These are phyloP conservation scores for Theobroma cacao DNA, from an alignment of 345 rosid species.

Conservation along the genomic window DNA sequence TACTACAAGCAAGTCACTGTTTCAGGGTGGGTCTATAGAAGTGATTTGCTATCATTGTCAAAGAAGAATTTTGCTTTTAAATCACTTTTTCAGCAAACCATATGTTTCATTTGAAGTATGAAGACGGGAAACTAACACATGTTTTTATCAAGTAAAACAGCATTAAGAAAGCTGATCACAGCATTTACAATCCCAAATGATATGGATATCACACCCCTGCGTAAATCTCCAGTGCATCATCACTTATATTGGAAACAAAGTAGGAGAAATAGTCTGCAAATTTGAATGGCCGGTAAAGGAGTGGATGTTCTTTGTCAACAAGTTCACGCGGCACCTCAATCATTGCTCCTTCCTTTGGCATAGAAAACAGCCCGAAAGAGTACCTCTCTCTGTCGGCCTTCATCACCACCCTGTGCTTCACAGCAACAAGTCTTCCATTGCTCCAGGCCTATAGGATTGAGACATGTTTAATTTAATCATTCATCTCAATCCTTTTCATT, in stretches of 20 bases:
- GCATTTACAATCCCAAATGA: not conserved
- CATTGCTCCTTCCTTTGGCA: constrained; percentile 35
- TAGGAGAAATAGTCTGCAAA: constrained; percentile 38
- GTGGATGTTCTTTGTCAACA: constrained; percentile 48
- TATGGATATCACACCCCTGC: constrained; percentile 27
- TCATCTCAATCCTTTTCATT: too few species aligned
- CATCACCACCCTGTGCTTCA: constrained; percentile 49
- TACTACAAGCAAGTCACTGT: not conserved
- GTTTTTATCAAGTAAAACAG: not conserved
- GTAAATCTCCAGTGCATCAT: constrained; percentile 42
- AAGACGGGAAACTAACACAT: not conserved
- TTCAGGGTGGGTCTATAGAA: not conserved
- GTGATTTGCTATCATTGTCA: not conserved
- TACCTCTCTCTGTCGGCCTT: constrained; percentile 39
- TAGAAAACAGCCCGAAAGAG: constrained; percentile 36
- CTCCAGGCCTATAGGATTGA: constrained; percentile 51
- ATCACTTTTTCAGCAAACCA: not conserved
- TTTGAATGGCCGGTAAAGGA: constrained; percentile 41
- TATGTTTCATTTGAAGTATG: not conserved
- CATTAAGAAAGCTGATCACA: not conserved
- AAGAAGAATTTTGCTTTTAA: not conserved
- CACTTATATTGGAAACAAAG: constrained; percentile 31
- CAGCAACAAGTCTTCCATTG: constrained; percentile 48
- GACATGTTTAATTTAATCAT: too few species aligned
- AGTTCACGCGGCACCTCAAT: constrained; percentile 36